Evolutionary conservation across 1,139 yeast genomes (phyloP), one percentile per base, ranked within the genome.

Genomic region (Yamadazyma triangularis): DNA sequence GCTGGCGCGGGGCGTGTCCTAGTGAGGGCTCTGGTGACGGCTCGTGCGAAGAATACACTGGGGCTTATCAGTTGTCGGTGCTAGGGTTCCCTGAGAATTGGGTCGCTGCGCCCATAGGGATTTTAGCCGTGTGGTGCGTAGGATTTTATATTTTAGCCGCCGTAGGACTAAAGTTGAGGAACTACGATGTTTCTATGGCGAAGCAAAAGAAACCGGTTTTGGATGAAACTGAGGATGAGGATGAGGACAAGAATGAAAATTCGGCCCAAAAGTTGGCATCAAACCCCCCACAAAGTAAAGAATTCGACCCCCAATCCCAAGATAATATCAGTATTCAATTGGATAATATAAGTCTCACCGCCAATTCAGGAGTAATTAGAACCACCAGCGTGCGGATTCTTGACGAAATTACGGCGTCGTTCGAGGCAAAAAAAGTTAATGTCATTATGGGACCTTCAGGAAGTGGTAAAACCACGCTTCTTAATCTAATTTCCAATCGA

Each of bases 391-490:
- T 33, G 28, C 37, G 29, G 4, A 44, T 58, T 23, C 56, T 84
- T 29, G 53, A 71, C 23, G 59, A 70, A 13, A 58, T 85, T 6
- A 58, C 66, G 37, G 87, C 88, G 0, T 47, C 49, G 4, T 85
- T 86, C 53, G 56, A 64, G 24, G 75, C 84, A 2, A 54, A 82
- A 4, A 65, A 75, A 27, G 66, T 86, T n/a, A 86, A 85, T 55
- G 91, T 84, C 0, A 83, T 86, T 22, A 77, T 86, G 82, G 95
- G 95, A 0, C 95, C 95, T 0, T 83, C 93, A 2, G 95, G 95
- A 0, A 78, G 88, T 5, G 95, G 95, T 3, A 86, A 86, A 50
- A 79, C 93, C 0, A 80, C 94, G 0, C 54, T 85, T 19, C 58
- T 86, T 34, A 85, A 82, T 45, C 61, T 70, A 30, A 61, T 86